Evolutionary conservation across 2,329 filamentous ascomycete genomes (phyloP).

Genomic region (Aspergillus japonicus): DNA sequence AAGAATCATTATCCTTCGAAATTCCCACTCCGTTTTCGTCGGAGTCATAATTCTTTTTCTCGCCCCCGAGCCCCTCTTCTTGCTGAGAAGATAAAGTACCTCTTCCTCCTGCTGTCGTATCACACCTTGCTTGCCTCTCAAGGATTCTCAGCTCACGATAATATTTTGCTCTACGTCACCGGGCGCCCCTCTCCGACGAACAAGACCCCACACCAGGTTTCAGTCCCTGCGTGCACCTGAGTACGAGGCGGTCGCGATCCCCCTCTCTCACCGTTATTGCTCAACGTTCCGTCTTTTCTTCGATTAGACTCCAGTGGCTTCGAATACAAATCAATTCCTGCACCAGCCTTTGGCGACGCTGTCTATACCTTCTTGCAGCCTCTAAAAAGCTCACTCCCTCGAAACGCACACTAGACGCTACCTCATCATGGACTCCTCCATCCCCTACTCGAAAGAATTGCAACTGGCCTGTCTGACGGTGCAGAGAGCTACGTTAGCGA

Average conservation of each 20-base stretch:
- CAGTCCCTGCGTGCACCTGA: neutral
- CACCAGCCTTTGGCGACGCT: too few relatives aligned
- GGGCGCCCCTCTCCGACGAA: slow-evolving; percentile 1
- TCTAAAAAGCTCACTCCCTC: neutral
- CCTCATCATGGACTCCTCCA: slow-evolving; percentile 25
- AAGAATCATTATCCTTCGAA: too few relatives aligned
- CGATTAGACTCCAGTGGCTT: too few relatives aligned
- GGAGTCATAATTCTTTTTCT: neutral
- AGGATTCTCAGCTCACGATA: neutral
- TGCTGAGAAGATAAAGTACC: neutral
- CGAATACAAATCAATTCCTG: too few relatives aligned
- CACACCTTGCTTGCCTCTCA: neutral
- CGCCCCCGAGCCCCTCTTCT: neutral
- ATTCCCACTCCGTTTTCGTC: neutral
- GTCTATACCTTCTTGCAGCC: neutral
- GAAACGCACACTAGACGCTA: neutral
- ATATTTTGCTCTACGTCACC: slow-evolving; percentile 2
- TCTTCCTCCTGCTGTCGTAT: neutral
- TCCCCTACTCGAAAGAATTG: slow-evolving; percentile 37
- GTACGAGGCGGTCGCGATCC: neutral
- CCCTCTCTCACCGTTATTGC: neutral
- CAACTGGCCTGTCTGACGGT: slow-evolving; percentile 47
- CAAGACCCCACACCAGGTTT: neutral
- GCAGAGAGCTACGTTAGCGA: slow-evolving; percentile 57
- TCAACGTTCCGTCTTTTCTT: neutral